These are phyloP conservation scores for Sphaerobolus stellatus DNA, from an alignment of 1,284 basidiomycete species.

Conservation along the genomic window DNA sequence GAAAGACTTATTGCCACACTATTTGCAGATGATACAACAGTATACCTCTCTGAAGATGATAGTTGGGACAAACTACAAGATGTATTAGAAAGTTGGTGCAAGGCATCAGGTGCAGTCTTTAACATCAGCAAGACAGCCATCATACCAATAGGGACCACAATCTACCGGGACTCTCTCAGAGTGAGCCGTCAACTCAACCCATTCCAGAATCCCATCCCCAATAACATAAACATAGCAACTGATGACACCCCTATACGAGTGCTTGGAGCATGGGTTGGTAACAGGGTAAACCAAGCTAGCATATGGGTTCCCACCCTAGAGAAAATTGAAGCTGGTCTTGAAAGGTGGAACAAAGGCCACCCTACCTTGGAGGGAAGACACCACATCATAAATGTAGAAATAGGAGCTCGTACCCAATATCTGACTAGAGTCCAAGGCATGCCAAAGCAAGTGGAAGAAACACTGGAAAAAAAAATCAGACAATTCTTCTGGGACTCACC, in stretches of 20 bases:
- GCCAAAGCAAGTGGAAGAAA: background rate
- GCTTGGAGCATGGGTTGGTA: background rate
- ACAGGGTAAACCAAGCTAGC: background rate
- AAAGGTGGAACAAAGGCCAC: background rate
- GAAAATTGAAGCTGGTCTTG: background rate
- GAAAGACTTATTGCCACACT: background rate
- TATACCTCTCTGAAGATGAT: background rate
- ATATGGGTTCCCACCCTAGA: background rate
- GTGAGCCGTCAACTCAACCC: background rate
- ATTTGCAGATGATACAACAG: background rate
- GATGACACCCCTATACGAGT: background rate
- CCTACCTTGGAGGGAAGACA: background rate
- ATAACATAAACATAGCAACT: background rate
- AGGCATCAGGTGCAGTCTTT: background rate
- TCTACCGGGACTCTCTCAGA: background rate
- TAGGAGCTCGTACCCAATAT: background rate
- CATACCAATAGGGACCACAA: background rate
- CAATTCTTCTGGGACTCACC: background rate
- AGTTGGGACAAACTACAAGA: background rate
- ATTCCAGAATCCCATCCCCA: background rate
- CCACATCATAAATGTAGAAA: background rate
- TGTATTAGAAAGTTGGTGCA: background rate
- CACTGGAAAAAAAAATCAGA: background rate
- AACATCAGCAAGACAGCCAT: background rate
- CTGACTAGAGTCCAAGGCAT: constrained; percentile 5